Evolutionary conservation across 2,329 filamentous ascomycete species (phyloP), one percentile per base, ranked within the genome.

Genomic region (Sporothrix variecibatus): DNA sequence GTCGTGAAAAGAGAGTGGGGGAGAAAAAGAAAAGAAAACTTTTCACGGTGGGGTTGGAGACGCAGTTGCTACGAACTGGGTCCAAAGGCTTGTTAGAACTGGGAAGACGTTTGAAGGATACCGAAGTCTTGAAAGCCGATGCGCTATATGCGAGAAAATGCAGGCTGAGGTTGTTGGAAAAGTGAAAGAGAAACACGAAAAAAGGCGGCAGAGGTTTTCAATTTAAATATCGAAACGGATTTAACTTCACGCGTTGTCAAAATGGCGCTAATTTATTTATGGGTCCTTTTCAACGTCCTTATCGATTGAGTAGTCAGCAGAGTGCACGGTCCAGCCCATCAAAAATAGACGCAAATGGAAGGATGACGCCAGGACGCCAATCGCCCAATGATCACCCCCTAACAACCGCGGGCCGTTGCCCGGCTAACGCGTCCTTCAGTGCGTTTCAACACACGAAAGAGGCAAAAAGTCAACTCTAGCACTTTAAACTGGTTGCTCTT

Each of bases 391-490:
- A 74, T 71, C 72, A 72, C 71, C 60, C 71, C 75, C 71, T 69
- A 67, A 73, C 60, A 72, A 68, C 62, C 34, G 56, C 28, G 49
- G 51, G 9, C 60, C 67, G 76, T 77, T 77, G 76, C 76, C 75
- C 40, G 68, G 76, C 62, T 72, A 77, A 77, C 75, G 71, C 40
- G 31, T 58, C 31, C 60, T 31, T 15, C 40, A 12, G 46, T 26
- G 58, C 12, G 67, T 72, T 64, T 64, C 62, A 69, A 51, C 64
- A 72, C 49, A 73, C 76, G 60, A 76, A 77, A 75, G 65, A 62
- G 76, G 76, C 71, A 76, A 74, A 71, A 75, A 51, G 75, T 76
- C 75, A 77, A 77, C 72, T 31, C 8, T 40, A 31, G 9, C 20
- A 60, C 53, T 28, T 62, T 65, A 65, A 46, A 46, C 46, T 34